phyloP scores from a whole-genome alignment of 2,329 filamentous ascomycete genomes.

The Alternaria gaisen region DNA sequence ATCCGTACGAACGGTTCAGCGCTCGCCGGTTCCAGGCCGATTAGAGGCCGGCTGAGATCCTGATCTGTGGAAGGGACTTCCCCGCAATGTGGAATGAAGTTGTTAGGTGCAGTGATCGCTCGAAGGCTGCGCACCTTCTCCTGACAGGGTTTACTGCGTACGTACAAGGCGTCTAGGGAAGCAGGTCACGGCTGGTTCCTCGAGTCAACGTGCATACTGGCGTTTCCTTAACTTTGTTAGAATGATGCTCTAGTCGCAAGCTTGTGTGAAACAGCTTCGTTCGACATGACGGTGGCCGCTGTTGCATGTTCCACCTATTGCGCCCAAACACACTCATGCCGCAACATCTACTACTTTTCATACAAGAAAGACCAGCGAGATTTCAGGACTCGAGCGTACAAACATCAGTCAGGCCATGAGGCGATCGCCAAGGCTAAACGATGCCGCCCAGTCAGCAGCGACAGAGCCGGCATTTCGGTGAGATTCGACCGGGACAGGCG shows the following conservation, averaged over 20 bases:
- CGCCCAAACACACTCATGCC: background rate
- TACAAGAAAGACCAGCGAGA: background rate
- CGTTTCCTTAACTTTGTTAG: constrained; percentile 1
- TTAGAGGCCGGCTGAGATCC: background rate
- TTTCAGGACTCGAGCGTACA: constrained; percentile 10
- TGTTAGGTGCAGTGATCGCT: constrained; percentile 10
- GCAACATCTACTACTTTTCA: background rate
- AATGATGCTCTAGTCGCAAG: background rate
- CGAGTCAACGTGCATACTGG: constrained; percentile 3
- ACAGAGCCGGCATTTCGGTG: constrained; percentile 8
- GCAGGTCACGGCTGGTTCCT: constrained; percentile 8
- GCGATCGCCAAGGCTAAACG: constrained; percentile 5
- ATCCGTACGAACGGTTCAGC: constrained; percentile 13
- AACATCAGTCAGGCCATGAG: background rate
- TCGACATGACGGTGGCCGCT: constrained; percentile 2
- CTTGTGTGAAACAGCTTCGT: background rate
- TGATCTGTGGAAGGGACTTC: background rate
- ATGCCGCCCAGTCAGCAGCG: constrained; percentile 7
- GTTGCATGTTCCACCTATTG: background rate
- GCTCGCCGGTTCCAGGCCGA: constrained; percentile 11
- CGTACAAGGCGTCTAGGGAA: constrained; percentile 13
- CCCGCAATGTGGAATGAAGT: constrained; percentile 16
- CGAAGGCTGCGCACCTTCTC: background rate
- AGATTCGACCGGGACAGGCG: constrained; percentile 13
- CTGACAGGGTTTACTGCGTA: background rate